Conservation (phyloP, 345 rosid species). For the Aquilaria sinensis region DNA sequence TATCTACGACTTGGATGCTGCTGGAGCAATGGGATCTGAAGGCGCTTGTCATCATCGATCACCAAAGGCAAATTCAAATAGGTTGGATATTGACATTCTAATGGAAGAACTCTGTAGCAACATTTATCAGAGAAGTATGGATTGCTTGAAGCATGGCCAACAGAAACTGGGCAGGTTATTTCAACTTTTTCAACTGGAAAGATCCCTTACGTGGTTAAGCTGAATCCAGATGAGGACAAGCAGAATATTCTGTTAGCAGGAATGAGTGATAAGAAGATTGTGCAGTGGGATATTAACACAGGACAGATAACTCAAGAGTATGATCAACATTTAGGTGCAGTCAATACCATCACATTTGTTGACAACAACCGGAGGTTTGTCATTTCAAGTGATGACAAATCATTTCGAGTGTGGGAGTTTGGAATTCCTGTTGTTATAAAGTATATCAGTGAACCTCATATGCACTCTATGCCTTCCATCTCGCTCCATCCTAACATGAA, state of each 20-base stretch:
- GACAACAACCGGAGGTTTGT: constrained; percentile 94
- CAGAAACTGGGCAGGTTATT: constrained; percentile 91
- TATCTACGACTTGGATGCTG: constrained; percentile 27
- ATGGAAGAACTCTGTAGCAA: constrained; percentile 63
- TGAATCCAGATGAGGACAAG: constrained; percentile 92
- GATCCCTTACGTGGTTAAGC: constrained; percentile 87
- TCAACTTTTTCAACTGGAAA: constrained; percentile 88
- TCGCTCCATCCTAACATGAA: constrained; percentile 85
- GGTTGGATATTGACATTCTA: constrained; percentile 49
- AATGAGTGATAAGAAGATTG: constrained; percentile 99
- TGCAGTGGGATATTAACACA: constrained; percentile 96
- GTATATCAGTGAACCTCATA: constrained; percentile 98
- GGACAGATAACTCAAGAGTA: constrained; percentile 91
- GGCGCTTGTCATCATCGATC: constrained; percentile 18
- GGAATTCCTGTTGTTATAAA: constrained; percentile 98
- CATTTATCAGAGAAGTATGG: constrained; percentile 48
- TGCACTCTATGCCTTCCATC: constrained; percentile 99
- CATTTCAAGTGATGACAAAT: constrained; percentile 95
- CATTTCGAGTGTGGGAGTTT: constrained; percentile 97
- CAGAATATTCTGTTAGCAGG: constrained; percentile 94
- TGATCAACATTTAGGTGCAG: constrained; percentile 89
- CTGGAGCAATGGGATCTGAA: constrained; percentile 29
- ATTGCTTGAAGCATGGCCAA: constrained; percentile 30
- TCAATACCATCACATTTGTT: constrained; percentile 93
- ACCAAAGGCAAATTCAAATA: constrained; percentile 26